Percentiles rank a stretch among this genome's conserved stretches.
phyloP scores from a whole-genome alignment of 805 yeast genomes.

The Lachancea thermotolerans region DNA sequence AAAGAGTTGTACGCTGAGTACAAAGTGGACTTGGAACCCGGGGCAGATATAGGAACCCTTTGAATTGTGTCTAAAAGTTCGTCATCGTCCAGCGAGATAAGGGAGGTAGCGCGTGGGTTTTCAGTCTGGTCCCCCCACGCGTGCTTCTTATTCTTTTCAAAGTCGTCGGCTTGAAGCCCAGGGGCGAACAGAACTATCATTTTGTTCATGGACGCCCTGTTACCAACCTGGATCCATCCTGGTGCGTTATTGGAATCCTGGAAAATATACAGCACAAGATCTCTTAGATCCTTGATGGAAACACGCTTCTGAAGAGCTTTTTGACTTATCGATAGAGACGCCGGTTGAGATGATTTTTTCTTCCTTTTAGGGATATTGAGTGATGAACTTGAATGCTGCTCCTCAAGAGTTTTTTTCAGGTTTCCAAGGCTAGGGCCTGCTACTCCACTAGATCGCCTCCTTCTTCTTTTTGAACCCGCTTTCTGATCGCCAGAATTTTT shows the following conservation, averaged over 20 bases:
- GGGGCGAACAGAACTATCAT: constrained; percentile 57
- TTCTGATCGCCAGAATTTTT: background rate
- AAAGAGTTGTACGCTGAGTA: constrained; percentile 52
- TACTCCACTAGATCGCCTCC: constrained; percentile 28
- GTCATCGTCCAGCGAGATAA: constrained; percentile 7
- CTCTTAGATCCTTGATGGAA: constrained; percentile 39
- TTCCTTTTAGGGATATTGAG: constrained; percentile 25
- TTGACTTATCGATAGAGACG: constrained; percentile 33
- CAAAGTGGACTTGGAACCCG: constrained; percentile 57
- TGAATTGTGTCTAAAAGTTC: constrained; percentile 1
- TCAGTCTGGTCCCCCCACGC: constrained; percentile 11
- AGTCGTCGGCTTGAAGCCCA: constrained; percentile 48
- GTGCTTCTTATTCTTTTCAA: constrained; percentile 29
- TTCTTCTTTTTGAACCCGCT: constrained; percentile 10
- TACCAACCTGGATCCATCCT: constrained; percentile 43
- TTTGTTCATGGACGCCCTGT: constrained; percentile 43
- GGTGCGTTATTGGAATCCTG: constrained; percentile 40
- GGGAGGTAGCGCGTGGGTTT: constrained; percentile 6
- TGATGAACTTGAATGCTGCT: constrained; percentile 1
- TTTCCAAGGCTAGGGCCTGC: constrained; percentile 5
- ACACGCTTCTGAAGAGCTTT: constrained; percentile 23
- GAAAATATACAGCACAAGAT: constrained; percentile 38
- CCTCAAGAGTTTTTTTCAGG: constrained; percentile 1
- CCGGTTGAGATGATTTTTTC: constrained; percentile 24
- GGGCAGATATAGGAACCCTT: constrained; percentile 47